Conservation (phyloP, 768 basidiomycete species). For the Boletus huronensis region DNA sequence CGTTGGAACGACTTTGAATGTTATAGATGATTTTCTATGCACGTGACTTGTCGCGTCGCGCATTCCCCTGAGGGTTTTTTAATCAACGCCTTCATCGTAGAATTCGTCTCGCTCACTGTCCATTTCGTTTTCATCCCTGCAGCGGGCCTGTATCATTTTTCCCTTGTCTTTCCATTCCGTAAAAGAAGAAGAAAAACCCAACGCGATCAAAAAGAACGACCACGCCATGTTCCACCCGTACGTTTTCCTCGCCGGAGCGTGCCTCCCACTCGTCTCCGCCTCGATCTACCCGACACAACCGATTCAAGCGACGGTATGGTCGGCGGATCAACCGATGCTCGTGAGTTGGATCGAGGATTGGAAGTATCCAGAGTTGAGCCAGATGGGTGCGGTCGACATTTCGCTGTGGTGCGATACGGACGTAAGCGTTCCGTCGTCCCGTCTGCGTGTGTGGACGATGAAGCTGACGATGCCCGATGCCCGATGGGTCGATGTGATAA, state of each 20-base stretch:
- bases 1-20: not conserved
- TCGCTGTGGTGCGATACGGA: slow-evolving; percentile 44
- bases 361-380: slow-evolving; percentile 36
- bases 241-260: not conserved
- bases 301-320: slow-evolving; percentile 41
- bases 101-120: not conserved
- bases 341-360: slow-evolving; percentile 53
- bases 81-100: not conserved
- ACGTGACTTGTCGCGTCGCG: slow-evolving; percentile 26
- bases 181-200: not conserved
- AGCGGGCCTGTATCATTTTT: slow-evolving; percentile 29
- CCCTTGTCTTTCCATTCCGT: not conserved
- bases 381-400: slow-evolving; percentile 44
- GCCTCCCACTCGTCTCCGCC: slow-evolving; percentile 23
- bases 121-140: slow-evolving; percentile 9
- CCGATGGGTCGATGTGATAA: not conserved
- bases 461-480: not conserved
- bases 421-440: slow-evolving; percentile 26
- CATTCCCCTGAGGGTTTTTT: not conserved
- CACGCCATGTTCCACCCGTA: slow-evolving; percentile 8
- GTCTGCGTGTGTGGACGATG: not conserved
- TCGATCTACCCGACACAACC: slow-evolving; percentile 53
- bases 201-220: not conserved
- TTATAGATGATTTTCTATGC: slow-evolving; percentile 24
- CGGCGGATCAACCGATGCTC: slow-evolving; percentile 39